Conservation (phyloP, 2,329 filamentous ascomycete species). For the Paracamarosporium sp. region DNA sequence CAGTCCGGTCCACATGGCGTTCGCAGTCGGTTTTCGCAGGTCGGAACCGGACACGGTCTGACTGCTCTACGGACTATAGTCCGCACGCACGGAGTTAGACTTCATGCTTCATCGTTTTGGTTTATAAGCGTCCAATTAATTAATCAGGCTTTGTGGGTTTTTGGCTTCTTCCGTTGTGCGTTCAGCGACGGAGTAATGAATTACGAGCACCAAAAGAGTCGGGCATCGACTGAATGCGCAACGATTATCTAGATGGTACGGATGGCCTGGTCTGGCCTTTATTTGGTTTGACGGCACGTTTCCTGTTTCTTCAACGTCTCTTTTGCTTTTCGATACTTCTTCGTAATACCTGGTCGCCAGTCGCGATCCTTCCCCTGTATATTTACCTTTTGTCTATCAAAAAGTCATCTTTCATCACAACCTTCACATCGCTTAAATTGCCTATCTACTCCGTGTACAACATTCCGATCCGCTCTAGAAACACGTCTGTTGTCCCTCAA, state of each 20-base stretch:
- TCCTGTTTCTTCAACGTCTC: background rate
- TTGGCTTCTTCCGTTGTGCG: background rate
- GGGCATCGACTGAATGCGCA: background rate
- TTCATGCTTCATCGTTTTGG: background rate
- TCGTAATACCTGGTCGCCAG: conserved; percentile 4
- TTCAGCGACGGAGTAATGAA: conserved; percentile 10
- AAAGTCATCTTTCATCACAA: background rate
- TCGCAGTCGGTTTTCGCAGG: conserved; percentile 6
- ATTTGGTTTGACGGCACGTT: background rate
- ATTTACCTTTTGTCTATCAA: background rate
- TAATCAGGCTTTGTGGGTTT: too few species aligned
- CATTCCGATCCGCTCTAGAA: background rate
- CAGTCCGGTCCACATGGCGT: conserved; percentile 3
- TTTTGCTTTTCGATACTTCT: background rate
- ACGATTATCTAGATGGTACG: conserved; percentile 3
- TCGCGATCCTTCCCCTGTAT: background rate
- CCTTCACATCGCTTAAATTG: background rate
- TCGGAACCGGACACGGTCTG: background rate
- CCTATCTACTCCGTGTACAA: background rate
- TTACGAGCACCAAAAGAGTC: conserved; percentile 4
- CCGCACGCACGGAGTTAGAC: background rate
- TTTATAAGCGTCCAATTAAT: too few species aligned
- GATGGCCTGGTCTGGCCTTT: background rate
- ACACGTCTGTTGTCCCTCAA: background rate
- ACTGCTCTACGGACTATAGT: background rate